Conservation (phyloP, 139 green algal genomes). For the Coccomyxa sp. region DNA sequence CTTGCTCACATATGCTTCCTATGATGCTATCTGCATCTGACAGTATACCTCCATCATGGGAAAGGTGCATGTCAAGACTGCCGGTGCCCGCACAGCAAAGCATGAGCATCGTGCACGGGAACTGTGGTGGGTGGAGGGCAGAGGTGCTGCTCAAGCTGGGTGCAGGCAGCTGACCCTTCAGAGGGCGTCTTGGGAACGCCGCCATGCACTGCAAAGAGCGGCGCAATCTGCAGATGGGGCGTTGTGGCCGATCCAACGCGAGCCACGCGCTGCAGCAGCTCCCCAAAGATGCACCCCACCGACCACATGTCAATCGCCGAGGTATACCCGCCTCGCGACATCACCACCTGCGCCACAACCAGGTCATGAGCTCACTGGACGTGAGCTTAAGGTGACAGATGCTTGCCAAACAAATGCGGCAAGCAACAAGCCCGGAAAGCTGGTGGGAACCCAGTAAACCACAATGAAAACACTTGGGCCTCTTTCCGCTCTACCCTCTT, state of each 20-base stretch:
- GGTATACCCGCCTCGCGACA: conserved; percentile 70
- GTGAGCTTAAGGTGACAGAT: not conserved
- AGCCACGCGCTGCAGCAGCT: conserved; percentile 80
- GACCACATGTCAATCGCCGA: conserved; percentile 74
- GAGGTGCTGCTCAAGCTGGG: not conserved
- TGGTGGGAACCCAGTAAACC: too few relatives aligned
- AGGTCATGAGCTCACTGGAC: not conserved
- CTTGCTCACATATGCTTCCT: too few relatives aligned
- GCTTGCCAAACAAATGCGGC: not conserved
- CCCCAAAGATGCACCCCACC: conserved; percentile 84
- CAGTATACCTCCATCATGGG: too few relatives aligned
- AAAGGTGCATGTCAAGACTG: too few relatives aligned
- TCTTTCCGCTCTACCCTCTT: too few relatives aligned
- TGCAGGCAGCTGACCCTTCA: conserved; percentile 20
- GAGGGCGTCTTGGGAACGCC: conserved; percentile 56
- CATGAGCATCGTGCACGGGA: too few relatives aligned
- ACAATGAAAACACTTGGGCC: too few relatives aligned
- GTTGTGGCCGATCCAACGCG: conserved; percentile 64
- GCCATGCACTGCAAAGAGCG: conserved; percentile 68
- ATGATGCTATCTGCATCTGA: too few relatives aligned
- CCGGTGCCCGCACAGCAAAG: too few relatives aligned
- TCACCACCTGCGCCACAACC: conserved; percentile 40
- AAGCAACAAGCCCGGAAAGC: not conserved
- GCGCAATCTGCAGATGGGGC: conserved; percentile 71
- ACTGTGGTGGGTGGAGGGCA: not conserved